A percentile compares a stretch with the other conserved stretches of the same genome.
phyloP scores from a whole-genome alignment of 176 grass and related monocot genomes.

The Chrysopogon serrulatus region DNA sequence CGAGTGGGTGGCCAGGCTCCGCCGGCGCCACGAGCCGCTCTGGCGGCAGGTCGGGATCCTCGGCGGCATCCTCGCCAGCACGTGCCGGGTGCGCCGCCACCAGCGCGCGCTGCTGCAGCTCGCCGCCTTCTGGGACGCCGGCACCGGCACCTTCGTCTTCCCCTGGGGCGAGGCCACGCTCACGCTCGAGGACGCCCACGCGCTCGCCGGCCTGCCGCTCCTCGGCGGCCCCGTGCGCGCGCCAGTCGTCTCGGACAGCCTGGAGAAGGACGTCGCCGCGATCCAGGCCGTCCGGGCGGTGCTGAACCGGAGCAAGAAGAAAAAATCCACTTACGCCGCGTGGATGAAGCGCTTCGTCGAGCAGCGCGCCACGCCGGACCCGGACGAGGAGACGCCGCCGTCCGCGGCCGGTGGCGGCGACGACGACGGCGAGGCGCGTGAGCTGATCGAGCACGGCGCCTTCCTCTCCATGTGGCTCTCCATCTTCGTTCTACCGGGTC shows the following conservation, averaged over 20 bases:
- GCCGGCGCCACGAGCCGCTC: slow-evolving; percentile 13
- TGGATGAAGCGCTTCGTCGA: slow-evolving; percentile 40
- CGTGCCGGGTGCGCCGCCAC: slow-evolving; percentile 6
- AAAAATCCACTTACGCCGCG: background rate
- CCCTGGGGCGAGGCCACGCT: slow-evolving; percentile 60
- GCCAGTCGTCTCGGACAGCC: background rate
- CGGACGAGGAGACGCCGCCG: background rate
- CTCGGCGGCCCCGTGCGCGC: slow-evolving; percentile 30
- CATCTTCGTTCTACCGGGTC: slow-evolving; percentile 20
- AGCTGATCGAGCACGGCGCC: slow-evolving; percentile 35
- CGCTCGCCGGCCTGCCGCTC: slow-evolving; percentile 30
- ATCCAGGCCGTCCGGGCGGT: background rate
- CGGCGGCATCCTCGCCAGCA: slow-evolving; percentile 22
- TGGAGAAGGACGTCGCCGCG: background rate
- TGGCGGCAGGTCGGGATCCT: slow-evolving; percentile 40
- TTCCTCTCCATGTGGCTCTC: slow-evolving; percentile 58
- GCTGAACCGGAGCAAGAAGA: slow-evolving; percentile 13
- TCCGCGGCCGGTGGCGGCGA: background rate
- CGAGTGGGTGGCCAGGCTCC: slow-evolving; percentile 44
- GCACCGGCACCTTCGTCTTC: slow-evolving; percentile 44
- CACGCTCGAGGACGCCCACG: slow-evolving; percentile 37
- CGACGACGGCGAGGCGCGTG: background rate
- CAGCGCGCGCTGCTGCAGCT: slow-evolving; percentile 21
- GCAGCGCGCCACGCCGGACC: too few species aligned
- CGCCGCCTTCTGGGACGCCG: slow-evolving; percentile 32